Evolutionary conservation across 169 alveolate species (phyloP).

Genomic region (Perkinsus olseni): DNA sequence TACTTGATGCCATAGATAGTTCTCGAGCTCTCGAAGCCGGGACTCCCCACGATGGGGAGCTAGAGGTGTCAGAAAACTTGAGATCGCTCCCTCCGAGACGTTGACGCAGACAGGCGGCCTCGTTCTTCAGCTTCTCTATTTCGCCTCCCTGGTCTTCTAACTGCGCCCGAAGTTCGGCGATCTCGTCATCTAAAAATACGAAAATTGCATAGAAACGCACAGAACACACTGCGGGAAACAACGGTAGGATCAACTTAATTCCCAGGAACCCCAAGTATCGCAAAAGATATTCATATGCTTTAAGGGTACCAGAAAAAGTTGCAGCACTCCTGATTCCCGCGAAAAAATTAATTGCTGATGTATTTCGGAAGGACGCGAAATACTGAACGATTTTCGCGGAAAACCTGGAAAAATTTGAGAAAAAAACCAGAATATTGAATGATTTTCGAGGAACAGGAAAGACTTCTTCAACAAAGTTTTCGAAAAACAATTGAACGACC

Average conservation of each 20-base stretch:
- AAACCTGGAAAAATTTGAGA: background rate
- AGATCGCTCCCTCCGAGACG: background rate
- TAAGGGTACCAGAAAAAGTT: too few relatives aligned
- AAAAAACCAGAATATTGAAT: too few relatives aligned
- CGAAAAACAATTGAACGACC: background rate
- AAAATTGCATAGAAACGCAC: too few relatives aligned
- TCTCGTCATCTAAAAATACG: background rate
- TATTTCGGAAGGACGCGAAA: too few relatives aligned
- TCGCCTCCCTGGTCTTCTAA: background rate
- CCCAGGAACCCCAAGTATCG: too few relatives aligned
- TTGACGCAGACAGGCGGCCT: background rate
- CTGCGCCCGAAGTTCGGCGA: background rate
- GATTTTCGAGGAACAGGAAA: too few relatives aligned
- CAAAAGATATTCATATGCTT: too few relatives aligned
- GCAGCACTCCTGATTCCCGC: too few relatives aligned
- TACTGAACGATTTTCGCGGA: background rate
- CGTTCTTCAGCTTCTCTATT: background rate
- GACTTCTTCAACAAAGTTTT: background rate
- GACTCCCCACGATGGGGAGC: background rate
- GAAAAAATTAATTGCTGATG: too few relatives aligned
- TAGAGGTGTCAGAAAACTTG: background rate
- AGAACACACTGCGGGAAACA: too few relatives aligned
- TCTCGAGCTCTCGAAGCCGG: background rate
- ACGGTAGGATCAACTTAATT: too few relatives aligned
- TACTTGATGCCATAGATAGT: background rate